A percentile compares a stretch with the other conserved stretches of the same genome.
Conservation (phyloP, 305 asterid species). For the Fraxinus nigra region DNA sequence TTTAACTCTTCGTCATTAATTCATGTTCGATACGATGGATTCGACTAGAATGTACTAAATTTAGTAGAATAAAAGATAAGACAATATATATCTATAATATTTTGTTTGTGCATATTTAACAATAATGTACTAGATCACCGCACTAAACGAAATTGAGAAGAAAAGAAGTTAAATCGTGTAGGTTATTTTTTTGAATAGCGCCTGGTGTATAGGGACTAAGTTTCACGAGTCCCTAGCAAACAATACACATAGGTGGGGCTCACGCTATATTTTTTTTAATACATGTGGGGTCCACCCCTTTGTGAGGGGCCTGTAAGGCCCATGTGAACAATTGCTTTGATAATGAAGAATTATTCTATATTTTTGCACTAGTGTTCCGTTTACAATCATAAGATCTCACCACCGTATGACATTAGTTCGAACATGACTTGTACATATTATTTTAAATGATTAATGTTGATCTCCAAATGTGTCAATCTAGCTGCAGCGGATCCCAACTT, state of each 20-base stretch:
- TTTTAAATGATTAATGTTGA: too few species aligned
- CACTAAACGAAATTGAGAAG: neutral
- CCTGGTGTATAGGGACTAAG: too few species aligned
- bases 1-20: conserved; percentile 17
- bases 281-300: too few species aligned
- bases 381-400: neutral
- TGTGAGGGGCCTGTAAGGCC: too few species aligned
- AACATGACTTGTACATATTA: neutral
- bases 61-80: neutral
- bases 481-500: neutral
- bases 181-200: neutral
- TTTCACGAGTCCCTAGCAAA: too few species aligned
- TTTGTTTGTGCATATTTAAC: neutral
- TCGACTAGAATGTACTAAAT: neutral
- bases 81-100: neutral
- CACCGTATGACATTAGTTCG: neutral
- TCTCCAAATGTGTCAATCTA: neutral
- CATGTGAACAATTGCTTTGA: too few species aligned
- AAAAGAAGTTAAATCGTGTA: neutral
- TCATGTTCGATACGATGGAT: neutral
- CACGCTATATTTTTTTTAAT: too few species aligned
- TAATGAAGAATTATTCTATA: too few species aligned
- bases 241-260: too few species aligned
- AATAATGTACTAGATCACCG: neutral
- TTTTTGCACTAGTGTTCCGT: neutral